Conservation (phyloP, 1,284 basidiomycete genomes). For the Bjerkandera adusta region DNA sequence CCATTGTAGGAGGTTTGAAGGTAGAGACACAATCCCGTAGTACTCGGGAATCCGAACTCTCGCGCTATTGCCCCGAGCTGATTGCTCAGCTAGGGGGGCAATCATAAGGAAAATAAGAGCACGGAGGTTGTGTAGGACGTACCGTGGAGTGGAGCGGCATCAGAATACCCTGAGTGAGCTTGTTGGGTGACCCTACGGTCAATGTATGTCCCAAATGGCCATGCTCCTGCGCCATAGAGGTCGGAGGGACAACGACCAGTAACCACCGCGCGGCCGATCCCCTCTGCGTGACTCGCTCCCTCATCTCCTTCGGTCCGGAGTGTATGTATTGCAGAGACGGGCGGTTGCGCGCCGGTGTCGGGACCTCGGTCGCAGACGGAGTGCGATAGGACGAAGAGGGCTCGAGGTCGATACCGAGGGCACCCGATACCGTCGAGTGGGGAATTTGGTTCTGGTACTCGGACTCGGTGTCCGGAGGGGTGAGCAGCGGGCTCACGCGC, state of each 20-base stretch:
- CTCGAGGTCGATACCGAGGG: constrained; percentile 24
- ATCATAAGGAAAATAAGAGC: constrained; percentile 3
- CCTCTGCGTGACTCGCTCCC: constrained; percentile 44
- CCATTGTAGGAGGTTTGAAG: constrained; percentile 60
- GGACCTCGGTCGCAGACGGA: constrained; percentile 14
- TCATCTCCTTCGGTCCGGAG: constrained; percentile 47
- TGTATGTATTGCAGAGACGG: constrained; percentile 58
- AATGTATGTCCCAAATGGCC: constrained; percentile 59
- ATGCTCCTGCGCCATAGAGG: constrained; percentile 56
- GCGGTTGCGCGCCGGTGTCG: constrained; percentile 34
- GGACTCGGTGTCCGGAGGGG: constrained; percentile 54
- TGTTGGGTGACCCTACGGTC: constrained; percentile 55
- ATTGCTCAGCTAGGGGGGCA: constrained; percentile 54
- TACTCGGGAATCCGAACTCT: constrained; percentile 79
- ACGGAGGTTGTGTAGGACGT: constrained; percentile 25
- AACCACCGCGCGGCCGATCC: constrained; percentile 56
- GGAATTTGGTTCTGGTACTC: constrained; percentile 29
- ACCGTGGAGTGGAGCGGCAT: constrained; percentile 78
- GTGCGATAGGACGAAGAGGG: constrained; percentile 20
- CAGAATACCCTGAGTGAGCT: constrained; percentile 64
- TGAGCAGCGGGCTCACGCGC: constrained; percentile 40
- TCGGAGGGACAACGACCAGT: constrained; percentile 66
- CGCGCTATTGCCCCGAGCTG: constrained; percentile 75
- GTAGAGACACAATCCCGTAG: constrained; percentile 69
- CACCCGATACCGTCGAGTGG: constrained; percentile 6